These are phyloP conservation scores for Radiomyces spectabilis DNA, from an alignment of 192 early-diverging fungal genomes.

Conservation along the genomic window DNA sequence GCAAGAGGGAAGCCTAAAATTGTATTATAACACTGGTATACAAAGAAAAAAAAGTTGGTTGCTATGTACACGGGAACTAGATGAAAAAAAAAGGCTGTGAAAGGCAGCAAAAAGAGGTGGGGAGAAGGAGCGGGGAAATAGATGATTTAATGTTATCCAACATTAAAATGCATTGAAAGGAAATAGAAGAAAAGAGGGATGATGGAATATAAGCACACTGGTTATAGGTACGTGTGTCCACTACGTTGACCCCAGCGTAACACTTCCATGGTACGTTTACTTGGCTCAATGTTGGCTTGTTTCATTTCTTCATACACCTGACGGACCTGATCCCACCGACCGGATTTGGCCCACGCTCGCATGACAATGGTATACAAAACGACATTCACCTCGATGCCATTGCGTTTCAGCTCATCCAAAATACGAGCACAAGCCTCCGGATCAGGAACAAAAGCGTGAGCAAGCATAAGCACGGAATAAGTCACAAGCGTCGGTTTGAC, in stretches of 20 bases:
- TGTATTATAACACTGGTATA: background rate
- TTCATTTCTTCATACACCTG: constrained; percentile 30
- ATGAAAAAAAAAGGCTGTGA: no score
- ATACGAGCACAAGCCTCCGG: constrained; percentile 11
- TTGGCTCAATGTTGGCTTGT: constrained; percentile 11
- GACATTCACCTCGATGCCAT: constrained; percentile 17
- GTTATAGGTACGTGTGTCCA: background rate
- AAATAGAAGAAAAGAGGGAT: background rate
- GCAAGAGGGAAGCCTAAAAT: no score
- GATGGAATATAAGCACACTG: background rate
- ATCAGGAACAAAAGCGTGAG: constrained; percentile 25
- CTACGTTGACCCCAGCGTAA: constrained; percentile 12
- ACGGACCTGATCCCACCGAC: constrained; percentile 13
- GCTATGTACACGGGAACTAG: no score
- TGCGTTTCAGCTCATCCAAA: constrained; percentile 12
- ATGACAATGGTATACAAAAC: constrained; percentile 27
- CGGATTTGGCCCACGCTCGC: constrained; percentile 29
- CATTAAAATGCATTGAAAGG: background rate
- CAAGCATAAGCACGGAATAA: constrained; percentile 30
- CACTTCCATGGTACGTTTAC: constrained; percentile 14
- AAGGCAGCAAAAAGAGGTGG: no score
- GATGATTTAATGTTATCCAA: background rate
- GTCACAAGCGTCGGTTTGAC: constrained; percentile 25
- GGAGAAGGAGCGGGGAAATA: background rate
- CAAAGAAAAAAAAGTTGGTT: background rate